Evolutionary conservation across 805 yeast genomes (phyloP), one percentile per base, ranked within the genome.

Genomic region (Debaryomyces castellii): DNA sequence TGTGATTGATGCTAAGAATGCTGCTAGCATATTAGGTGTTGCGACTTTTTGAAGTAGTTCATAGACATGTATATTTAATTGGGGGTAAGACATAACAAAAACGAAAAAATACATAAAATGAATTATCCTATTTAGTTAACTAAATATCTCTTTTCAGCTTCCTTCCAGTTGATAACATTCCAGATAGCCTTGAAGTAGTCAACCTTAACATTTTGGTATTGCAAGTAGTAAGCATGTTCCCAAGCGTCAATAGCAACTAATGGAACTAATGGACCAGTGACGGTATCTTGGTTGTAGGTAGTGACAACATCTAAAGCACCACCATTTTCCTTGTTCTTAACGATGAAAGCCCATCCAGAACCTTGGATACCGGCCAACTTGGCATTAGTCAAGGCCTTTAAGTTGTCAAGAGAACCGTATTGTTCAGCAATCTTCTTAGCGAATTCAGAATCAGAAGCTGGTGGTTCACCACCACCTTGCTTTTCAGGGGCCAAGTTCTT

Each of bases 11-110:
- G 95, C 96, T 0, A 81, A 80, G 49, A 83, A 82, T 55, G 98
- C 96, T 1, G 97, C 96, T 0, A 73, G 81, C 28, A 55, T 92
- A 34, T 71, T 91, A 22, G 96, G 96, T 1, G 83, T 82, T 3
- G 82, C 92, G 2, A 81, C 88, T 3, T 87, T 87, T 54, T 82
- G 62, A 54, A 25, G 17, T 35, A 35, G 34, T 30, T 14, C 8
- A 30, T 30, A 30, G 34, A 16, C 14, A 16, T 30, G 34, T 30
- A 30, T 30, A 30, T 30, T 30, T 30, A 25, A 25, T 9, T 25
- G 7, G 34, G 20, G 18, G 14, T 6, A 30, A 14, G 20, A 14
- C 34, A 14, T 16, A 30, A 11, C 12, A 14, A 30, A 14, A 14
- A 30, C 9, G 16, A 17, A 30, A 30, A 14, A 14, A 14, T 14